Conservation (phyloP, 2,329 filamentous ascomycete species). For the Beauveria pseudobassiana region DNA sequence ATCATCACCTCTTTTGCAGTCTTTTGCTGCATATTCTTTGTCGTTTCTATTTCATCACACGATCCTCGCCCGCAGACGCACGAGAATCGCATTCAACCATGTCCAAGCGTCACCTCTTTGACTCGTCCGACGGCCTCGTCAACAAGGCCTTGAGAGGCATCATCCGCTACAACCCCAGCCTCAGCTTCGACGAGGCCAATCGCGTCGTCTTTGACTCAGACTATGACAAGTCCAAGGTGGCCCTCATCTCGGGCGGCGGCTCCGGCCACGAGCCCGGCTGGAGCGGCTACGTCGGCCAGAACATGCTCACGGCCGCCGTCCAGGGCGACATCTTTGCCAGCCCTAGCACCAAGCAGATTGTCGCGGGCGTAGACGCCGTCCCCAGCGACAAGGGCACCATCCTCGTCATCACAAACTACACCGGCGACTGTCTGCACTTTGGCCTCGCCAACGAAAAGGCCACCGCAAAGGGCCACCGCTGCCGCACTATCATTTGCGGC, state of each 20-base stretch:
- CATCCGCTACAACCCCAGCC: conserved; percentile 44
- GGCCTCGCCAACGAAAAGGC: conserved; percentile 53
- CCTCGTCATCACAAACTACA: conserved; percentile 58
- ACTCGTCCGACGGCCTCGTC: conserved; percentile 45
- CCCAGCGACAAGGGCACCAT: conserved; percentile 50
- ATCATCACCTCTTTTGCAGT: neutral
- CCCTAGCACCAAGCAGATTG: conserved; percentile 55
- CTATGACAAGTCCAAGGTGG: conserved; percentile 37
- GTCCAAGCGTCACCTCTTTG: conserved; percentile 47
- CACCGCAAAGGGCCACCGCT: conserved; percentile 44
- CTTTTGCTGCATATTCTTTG: neutral
- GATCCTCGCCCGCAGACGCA: conserved; percentile 2
- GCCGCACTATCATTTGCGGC: conserved; percentile 52
- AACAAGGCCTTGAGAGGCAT: conserved; percentile 43
- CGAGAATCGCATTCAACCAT: conserved; percentile 23
- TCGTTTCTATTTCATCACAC: conserved; percentile 3
- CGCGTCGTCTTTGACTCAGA: conserved; percentile 43
- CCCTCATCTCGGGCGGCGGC: conserved; percentile 47
- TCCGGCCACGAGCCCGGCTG: conserved; percentile 56
- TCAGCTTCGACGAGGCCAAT: conserved; percentile 43
- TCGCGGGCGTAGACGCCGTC: conserved; percentile 48
- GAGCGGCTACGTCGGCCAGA: conserved; percentile 55
- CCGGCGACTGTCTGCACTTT: conserved; percentile 56
- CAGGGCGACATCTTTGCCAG: conserved; percentile 57
- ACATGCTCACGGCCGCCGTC: conserved; percentile 54